Evolutionary conservation across 1,284 basidiomycete species (phyloP), one percentile per base, ranked within the genome.

Genomic region (Boletus semigastroideus): DNA sequence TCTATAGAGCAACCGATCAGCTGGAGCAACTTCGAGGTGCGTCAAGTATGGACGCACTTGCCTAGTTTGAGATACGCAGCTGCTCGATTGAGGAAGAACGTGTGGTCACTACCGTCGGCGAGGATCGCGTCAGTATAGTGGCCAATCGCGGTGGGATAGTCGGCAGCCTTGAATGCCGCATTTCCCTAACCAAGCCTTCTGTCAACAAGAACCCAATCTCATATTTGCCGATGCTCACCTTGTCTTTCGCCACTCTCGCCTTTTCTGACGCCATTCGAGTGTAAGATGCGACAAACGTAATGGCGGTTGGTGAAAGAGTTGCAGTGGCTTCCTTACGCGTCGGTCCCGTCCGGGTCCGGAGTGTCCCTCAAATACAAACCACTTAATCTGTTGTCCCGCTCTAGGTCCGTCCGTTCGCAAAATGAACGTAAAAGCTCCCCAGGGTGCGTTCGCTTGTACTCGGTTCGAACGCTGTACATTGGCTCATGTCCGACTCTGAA

Each of bases 11-110:
- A 11, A 31, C 6, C 22, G 40, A 34, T 59, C 22, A 57, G 55
- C 8, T 25, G 48, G 52, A 28, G 27, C 39, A 25, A 44, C 28
- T 46, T 30, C 12, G 42, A 39, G 55, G 42, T 31, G 48, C 46
- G 39, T 49, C 37, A 48, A 33, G 9, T 36, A 51, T 38, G 56
- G 63, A 72, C 88, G 74, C 76, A 91, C 89, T 91, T 92, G 80
- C 82, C 82, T 75, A 92, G 78, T 76, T 88, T 91, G 56, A 93
- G 76, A 72, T 92, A 91, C 22, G 90, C 88, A 28, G 88, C 87
- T 11, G 88, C 87, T 38, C 90, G 82, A 65, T 93, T 93, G 46
- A 92, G 74, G 33, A 84, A 81, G 59, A 83, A 86, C 0, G 87
- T 90, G 25, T 77, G 71, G 58, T 90, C 86, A 1, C 67, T 73